Evolutionary conservation across 306 rosid species (phyloP), one percentile per base, ranked within the genome.

Genomic region (Gleditsia sinensis): DNA sequence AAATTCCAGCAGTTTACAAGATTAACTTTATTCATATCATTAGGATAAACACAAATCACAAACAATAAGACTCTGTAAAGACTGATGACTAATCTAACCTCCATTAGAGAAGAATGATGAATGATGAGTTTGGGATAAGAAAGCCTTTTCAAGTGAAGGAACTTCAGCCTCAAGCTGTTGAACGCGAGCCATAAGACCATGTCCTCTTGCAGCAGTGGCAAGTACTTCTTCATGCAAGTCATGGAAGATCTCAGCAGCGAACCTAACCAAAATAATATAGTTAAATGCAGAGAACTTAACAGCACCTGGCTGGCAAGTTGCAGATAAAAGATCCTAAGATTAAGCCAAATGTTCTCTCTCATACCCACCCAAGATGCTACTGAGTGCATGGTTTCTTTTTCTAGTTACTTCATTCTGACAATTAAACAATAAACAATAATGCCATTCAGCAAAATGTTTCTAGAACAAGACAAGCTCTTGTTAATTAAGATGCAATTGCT

Each of bases 141-240:
- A 83, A n/a, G 91, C 96, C 85, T 90, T 92, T 82, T 95, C 99
- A 63, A 95, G 79, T 24, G 93, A 80, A 80, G 99, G 99, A 90
- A 92, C 84, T 75, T 95, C 99, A 34, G 97, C 93, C 89, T 95
- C 99, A 57, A 95, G 92, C 85, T 95, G 98, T 79, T 87, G 94
- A 67, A 95, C 94, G 20, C 99, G 99, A 83, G 75, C 84, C 91
- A 85, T 83, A 67, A 95, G 96, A 81, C 92, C 75, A 19, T 95
- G 99, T 72, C 99, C 96, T 82, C 98, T 89, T 40, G 97, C 87
- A 67, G 98, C 79, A 0, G 99, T 95, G 40, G 83, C 85, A 92
- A 95, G 87, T 72, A 95, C 97, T 79, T 95, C 99, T 84, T 95
- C 99, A 80, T 95, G 99, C 89, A 95, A 86, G 77, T 86, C 90